Conservation (phyloP, 2,329 filamentous ascomycete genomes). For the Fusarium sp. region DNA sequence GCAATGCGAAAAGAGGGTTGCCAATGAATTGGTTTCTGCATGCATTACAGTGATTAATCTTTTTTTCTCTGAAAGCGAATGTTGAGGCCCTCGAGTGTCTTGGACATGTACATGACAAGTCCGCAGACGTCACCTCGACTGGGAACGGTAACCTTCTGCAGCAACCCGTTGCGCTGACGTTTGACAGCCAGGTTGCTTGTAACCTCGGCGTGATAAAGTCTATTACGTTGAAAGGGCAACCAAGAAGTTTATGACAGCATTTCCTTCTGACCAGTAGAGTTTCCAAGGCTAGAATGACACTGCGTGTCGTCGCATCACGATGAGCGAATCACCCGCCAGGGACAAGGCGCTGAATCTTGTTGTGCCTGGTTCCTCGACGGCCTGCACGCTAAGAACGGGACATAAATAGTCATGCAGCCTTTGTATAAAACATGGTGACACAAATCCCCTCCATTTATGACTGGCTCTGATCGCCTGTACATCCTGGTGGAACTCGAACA, state of each 20-base stretch:
- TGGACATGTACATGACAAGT: slow-evolving; percentile 7
- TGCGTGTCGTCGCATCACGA: slow-evolving; percentile 23
- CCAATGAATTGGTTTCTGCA: slow-evolving; percentile 9
- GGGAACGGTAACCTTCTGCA: slow-evolving; percentile 27
- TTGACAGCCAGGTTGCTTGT: slow-evolving; percentile 21
- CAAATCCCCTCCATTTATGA: neutral
- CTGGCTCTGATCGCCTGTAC: neutral
- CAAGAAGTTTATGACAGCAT: slow-evolving; percentile 27
- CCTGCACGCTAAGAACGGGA: neutral
- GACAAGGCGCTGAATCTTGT: slow-evolving; percentile 8
- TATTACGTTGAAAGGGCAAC: slow-evolving; percentile 19
- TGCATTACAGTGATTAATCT: slow-evolving; percentile 4
- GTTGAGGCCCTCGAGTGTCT: neutral
- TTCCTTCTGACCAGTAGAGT: slow-evolving; percentile 20
- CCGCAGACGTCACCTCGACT: slow-evolving; percentile 27
- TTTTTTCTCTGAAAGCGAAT: neutral
- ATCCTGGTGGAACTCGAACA: neutral
- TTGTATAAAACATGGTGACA: neutral
- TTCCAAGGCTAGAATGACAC: slow-evolving; percentile 24
- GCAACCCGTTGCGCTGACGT: slow-evolving; percentile 29
- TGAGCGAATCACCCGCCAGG: slow-evolving; percentile 32
- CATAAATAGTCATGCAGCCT: neutral
- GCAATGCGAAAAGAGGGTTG: slow-evolving; percentile 4
- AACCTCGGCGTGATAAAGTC: slow-evolving; percentile 9
- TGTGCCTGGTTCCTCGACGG: slow-evolving; percentile 14